A percentile compares a stretch with the other conserved stretches of the same genome.
These are phyloP conservation scores for Sclerotinia spermophila DNA, from an alignment of 2,329 filamentous ascomycete genomes.

Conservation along the genomic window DNA sequence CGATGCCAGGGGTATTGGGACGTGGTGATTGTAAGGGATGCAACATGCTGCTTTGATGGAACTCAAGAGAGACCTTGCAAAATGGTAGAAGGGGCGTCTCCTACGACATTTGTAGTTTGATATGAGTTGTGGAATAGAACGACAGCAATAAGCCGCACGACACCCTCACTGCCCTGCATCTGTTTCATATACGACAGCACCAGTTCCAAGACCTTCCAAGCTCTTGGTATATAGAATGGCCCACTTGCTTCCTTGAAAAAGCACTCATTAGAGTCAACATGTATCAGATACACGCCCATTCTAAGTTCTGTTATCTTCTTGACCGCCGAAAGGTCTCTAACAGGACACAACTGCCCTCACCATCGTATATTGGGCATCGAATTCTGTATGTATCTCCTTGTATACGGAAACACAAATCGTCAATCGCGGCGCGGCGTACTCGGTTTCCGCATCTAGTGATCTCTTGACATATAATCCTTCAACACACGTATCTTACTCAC, in stretches of 20 bases:
- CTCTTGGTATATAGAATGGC: background rate
- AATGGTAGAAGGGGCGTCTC: slow-evolving; percentile 8
- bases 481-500: background rate
- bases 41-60: slow-evolving; percentile 19
- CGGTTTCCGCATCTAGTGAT: background rate
- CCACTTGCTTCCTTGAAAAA: background rate
- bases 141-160: slow-evolving; percentile 27
- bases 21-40: slow-evolving; percentile 20
- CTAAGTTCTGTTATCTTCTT: background rate
- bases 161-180: slow-evolving; percentile 12
- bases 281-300: background rate
- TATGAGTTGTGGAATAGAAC: slow-evolving; percentile 27
- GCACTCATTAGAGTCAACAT: background rate
- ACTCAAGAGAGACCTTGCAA: slow-evolving; percentile 29
- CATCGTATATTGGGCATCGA: background rate
- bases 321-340: background rate
- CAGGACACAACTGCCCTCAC: background rate
- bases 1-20: slow-evolving; percentile 20
- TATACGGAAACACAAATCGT: too few relatives aligned
- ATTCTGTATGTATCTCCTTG: background rate
- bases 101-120: slow-evolving; percentile 17
- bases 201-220: background rate
- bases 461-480: background rate
- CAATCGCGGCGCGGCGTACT: background rate
- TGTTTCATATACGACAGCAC: background rate